These are phyloP conservation scores for Fusarium devonianum DNA, from an alignment of 2,329 filamentous ascomycete genomes.

Conservation along the genomic window DNA sequence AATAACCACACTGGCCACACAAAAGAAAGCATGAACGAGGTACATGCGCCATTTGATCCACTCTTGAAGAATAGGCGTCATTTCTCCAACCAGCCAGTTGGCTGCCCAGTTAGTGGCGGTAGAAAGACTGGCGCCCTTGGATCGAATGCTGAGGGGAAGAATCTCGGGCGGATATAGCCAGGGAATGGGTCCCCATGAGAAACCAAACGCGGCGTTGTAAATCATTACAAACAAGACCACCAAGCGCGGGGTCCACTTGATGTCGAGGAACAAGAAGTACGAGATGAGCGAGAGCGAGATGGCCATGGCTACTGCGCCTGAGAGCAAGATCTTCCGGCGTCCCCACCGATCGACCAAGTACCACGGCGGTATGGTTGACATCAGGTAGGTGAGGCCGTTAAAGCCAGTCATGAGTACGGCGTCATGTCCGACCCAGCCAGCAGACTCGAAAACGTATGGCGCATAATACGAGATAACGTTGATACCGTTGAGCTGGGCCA, in stretches of 20 bases:
- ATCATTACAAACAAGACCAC: constrained; percentile 97
- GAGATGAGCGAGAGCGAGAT: constrained; percentile 88
- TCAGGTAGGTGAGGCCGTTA: constrained; percentile 87
- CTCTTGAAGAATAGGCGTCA: constrained; percentile 93
- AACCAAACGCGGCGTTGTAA: constrained; percentile 97
- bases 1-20: constrained; percentile 91
- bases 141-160: constrained; percentile 91
- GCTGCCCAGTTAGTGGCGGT: constrained; percentile 98
- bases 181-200: constrained; percentile 93
- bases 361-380: constrained; percentile 95
- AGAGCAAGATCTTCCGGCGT: constrained; percentile 85
- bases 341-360: constrained; percentile 95
- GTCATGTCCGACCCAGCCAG: constrained; percentile 90
- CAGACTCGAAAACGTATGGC: constrained; percentile 93
- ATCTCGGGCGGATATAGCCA: constrained; percentile 99
- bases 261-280: constrained; percentile 92
- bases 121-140: constrained; percentile 94
- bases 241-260: constrained; percentile 77
- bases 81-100: constrained; percentile 95
- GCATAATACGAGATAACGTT: constrained; percentile 99
- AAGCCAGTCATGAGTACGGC: constrained; percentile 97
- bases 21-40: constrained; percentile 95
- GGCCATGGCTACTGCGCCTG: constrained; percentile 88
- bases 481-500: constrained; percentile 97
- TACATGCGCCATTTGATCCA: constrained; percentile 94